phyloP scores from a whole-genome alignment of 164 flowering plant genomes.

The Kalanchoe fedtschenkoi region DNA sequence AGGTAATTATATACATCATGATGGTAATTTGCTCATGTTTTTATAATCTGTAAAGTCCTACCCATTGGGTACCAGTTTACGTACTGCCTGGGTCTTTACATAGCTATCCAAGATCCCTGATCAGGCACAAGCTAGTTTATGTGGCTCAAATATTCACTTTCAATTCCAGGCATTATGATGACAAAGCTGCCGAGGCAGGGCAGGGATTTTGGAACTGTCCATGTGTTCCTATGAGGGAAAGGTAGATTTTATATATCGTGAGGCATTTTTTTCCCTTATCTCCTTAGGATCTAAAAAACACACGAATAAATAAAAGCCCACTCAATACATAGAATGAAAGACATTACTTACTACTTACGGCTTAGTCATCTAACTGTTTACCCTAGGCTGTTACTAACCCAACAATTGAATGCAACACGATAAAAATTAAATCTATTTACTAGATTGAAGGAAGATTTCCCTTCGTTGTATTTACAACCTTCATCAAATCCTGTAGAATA shows the following conservation, averaged over 20 bases:
- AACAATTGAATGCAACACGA: background rate
- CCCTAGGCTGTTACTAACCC: background rate
- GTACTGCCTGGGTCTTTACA: background rate
- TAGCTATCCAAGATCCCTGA: background rate
- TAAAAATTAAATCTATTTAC: background rate
- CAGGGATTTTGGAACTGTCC: constrained; percentile 99
- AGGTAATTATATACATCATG: constrained; percentile 34
- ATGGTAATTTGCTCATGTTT: background rate
- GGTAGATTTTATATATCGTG: constrained; percentile 28
- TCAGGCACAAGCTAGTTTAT: background rate
- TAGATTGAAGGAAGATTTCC: background rate
- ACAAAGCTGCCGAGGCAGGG: constrained; percentile 78
- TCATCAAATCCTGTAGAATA: too few relatives aligned
- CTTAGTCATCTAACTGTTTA: background rate
- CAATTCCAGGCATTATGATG: constrained; percentile 83
- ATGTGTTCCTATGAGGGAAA: constrained; percentile 98
- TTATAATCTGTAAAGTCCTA: background rate
- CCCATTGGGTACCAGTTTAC: background rate
- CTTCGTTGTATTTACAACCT: too few relatives aligned
- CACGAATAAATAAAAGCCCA: background rate
- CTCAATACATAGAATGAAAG: background rate
- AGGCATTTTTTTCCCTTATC: background rate
- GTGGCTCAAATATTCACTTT: background rate
- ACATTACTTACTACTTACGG: background rate
- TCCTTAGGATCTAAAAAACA: background rate